These are phyloP conservation scores for Physcia stellaris DNA, from an alignment of 495 filamentous ascomycete species.

Conservation along the genomic window DNA sequence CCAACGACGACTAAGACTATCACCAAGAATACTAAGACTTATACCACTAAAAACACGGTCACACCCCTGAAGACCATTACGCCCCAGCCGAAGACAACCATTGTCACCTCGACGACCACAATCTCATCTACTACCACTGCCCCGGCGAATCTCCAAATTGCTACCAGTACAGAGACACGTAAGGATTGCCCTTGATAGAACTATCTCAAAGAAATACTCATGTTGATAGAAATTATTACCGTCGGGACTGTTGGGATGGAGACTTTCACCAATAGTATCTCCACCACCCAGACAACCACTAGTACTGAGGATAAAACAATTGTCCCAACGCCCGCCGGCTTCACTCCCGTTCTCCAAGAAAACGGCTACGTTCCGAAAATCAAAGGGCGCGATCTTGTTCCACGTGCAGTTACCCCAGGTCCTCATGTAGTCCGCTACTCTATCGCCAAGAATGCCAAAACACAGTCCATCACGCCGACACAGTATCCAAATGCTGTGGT, in stretches of 20 bases:
- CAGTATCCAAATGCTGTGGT: neutral
- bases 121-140: no score
- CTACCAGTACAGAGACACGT: no score
- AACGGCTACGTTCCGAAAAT: slow-evolving; percentile 8
- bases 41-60: no score
- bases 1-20: no score
- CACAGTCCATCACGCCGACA: neutral
- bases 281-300: slow-evolving; percentile 3
- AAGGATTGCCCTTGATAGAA: no score
- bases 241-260: neutral
- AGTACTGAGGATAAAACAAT: slow-evolving; percentile 1
- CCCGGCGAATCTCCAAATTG: no score
- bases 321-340: slow-evolving; percentile 5
- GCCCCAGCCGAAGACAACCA: no score
- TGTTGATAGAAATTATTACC: neutral
- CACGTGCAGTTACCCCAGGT: slow-evolving; percentile 2
- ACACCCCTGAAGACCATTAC: no score
- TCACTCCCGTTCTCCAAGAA: slow-evolving; percentile 2
- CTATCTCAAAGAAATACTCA: no score
- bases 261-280: neutral
- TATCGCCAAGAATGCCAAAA: neutral
- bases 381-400: slow-evolving; percentile 3
- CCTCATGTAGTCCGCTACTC: neutral
- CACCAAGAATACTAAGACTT: no score
- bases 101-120: no score